A percentile compares a stretch with the other conserved stretches of the same genome.
Conservation (phyloP, 1,284 basidiomycete genomes). For the Apiotrichum sp. region DNA sequence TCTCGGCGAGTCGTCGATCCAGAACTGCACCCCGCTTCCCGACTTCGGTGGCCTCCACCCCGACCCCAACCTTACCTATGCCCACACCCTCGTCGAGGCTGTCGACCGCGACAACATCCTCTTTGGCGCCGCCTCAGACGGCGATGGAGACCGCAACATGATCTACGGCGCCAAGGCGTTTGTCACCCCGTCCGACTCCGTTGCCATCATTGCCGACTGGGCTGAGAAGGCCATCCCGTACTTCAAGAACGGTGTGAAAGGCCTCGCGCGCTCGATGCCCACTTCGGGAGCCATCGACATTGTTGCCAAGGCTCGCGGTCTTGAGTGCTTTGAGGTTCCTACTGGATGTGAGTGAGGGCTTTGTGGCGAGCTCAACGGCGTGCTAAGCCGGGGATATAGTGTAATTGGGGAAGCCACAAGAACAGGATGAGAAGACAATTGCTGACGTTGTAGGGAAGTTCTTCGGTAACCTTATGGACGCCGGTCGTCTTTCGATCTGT, state of each 20-base stretch:
- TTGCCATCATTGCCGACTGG: slow-evolving; percentile 99
- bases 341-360: slow-evolving; percentile 60
- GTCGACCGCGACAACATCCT: slow-evolving; percentile 82
- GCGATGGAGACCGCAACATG: slow-evolving; percentile 99
- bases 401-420: no score
- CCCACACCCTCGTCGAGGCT: slow-evolving; percentile 84
- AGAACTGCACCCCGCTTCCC: slow-evolving; percentile 85
- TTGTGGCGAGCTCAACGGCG: neutral
- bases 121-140: slow-evolving; percentile 95
- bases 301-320: slow-evolving; percentile 88
- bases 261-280: slow-evolving; percentile 93
- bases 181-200: slow-evolving; percentile 94
- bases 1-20: slow-evolving; percentile 71
- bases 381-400: neutral
- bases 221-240: slow-evolving; percentile 87
- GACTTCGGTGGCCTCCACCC: slow-evolving; percentile 98
- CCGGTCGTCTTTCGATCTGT: slow-evolving; percentile 91
- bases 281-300: slow-evolving; percentile 95
- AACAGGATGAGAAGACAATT: no score
- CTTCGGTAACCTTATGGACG: slow-evolving; percentile 99
- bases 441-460: slow-evolving; percentile 74
- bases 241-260: slow-evolving; percentile 89
- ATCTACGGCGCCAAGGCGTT: slow-evolving; percentile 98
- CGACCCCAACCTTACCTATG: slow-evolving; percentile 97
- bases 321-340: slow-evolving; percentile 93